Evolutionary conservation across 2,329 filamentous ascomycete genomes (phyloP).

Genomic region (Myriosclerotinia duriaeana): DNA sequence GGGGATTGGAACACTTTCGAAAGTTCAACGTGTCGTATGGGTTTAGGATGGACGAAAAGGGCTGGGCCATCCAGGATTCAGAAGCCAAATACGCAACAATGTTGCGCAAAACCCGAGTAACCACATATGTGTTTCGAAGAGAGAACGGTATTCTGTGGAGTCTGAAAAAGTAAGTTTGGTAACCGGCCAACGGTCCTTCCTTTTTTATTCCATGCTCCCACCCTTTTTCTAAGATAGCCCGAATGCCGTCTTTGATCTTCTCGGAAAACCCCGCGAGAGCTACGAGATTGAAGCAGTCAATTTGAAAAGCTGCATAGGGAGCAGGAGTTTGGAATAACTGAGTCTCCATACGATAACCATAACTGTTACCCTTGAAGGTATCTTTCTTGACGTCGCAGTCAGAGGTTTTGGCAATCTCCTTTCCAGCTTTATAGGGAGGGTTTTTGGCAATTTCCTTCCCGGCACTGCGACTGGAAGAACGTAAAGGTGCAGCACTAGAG

Average conservation of each 20-base stretch:
- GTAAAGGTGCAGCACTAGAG: background rate
- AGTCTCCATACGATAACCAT: slow-evolving; percentile 11
- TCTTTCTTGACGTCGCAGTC: background rate
- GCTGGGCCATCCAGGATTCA: slow-evolving; percentile 10
- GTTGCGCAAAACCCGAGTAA: slow-evolving; percentile 11
- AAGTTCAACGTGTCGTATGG: slow-evolving; percentile 6
- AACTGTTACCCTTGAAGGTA: background rate
- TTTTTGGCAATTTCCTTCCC: background rate
- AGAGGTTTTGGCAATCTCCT: too few species aligned
- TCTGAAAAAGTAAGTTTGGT: background rate
- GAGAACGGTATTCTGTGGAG: slow-evolving; percentile 10
- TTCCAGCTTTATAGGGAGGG: too few species aligned
- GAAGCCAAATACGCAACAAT: slow-evolving; percentile 18
- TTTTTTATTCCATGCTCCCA: slow-evolving; percentile 1
- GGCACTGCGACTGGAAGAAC: background rate
- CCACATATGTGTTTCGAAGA: background rate
- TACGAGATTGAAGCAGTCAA: background rate
- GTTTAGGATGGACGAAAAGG: background rate
- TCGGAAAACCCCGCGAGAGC: background rate
- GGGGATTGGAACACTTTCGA: background rate
- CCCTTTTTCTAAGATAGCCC: background rate
- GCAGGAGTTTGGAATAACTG: background rate
- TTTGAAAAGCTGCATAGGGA: background rate
- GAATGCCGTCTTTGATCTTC: slow-evolving; percentile 9
- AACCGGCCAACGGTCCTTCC: background rate